Evolutionary conservation across 805 yeast genomes (phyloP).

Genomic region (Candida andamanensis): DNA sequence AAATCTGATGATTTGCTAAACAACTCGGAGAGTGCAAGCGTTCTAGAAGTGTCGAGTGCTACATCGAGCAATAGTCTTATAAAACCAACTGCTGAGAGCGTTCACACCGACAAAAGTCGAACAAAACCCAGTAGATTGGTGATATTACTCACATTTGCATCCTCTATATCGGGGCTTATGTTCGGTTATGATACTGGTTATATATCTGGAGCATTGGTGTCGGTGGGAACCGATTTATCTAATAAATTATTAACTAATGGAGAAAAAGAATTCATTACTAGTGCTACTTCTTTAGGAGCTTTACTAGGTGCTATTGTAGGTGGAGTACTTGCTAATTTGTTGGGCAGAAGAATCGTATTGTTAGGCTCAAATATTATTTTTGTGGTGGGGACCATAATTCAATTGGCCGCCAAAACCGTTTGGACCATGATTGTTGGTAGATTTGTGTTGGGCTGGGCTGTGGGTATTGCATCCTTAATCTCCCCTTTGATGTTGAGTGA

Average conservation of each 20-base stretch:
- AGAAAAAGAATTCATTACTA: constrained; percentile 83
- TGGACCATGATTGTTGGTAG: constrained; percentile 94
- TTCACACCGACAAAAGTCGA: constrained; percentile 2
- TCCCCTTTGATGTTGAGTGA: constrained; percentile 94
- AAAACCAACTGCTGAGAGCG: neutral
- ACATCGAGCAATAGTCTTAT: constrained; percentile 2
- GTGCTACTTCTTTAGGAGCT: constrained; percentile 95
- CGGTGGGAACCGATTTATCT: constrained; percentile 70
- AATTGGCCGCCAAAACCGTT: constrained; percentile 71
- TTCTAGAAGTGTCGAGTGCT: constrained; percentile 3
- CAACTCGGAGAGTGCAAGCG: no score
- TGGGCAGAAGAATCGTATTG: constrained; percentile 83
- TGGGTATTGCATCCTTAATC: constrained; percentile 87
- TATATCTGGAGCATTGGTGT: constrained; percentile 87
- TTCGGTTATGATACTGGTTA: constrained; percentile 98
- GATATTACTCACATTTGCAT: constrained; percentile 60
- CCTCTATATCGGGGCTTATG: constrained; percentile 93
- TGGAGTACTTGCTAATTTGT: constrained; percentile 73
- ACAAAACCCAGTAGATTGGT: constrained; percentile 58
- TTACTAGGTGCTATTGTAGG: constrained; percentile 72
- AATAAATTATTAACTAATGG: constrained; percentile 61
- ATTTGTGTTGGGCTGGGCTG: constrained; percentile 93
- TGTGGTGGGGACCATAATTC: constrained; percentile 78
- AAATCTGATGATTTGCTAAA: no score
- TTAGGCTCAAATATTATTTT: constrained; percentile 80